Conservation (phyloP, 2,329 filamentous ascomycete species). For the Massarina eburnea region DNA sequence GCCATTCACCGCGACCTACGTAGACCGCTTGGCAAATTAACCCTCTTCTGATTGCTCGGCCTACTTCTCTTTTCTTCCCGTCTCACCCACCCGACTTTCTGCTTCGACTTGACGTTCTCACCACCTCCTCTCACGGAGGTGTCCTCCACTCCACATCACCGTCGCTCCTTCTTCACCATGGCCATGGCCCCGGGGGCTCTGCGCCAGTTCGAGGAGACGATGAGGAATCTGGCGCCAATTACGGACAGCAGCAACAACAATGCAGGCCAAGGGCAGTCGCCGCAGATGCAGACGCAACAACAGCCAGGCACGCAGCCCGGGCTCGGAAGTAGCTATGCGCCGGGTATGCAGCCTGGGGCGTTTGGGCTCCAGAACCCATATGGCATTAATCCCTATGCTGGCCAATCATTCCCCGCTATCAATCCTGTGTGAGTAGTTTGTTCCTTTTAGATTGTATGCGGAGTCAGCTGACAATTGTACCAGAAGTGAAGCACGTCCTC, state of each 20-base stretch:
- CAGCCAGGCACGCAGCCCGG: not conserved
- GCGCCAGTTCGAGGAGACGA: conserved; percentile 33
- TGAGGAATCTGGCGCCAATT: conserved; percentile 21
- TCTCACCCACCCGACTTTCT: conserved; percentile 3
- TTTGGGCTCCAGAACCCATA: conserved; percentile 7
- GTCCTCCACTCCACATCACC: conserved; percentile 6
- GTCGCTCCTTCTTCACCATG: conserved; percentile 7
- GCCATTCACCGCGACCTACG: conserved; percentile 1
- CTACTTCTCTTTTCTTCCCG: conserved; percentile 2
- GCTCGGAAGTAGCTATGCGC: not conserved
- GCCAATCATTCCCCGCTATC: conserved; percentile 15
- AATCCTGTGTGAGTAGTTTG: conserved; percentile 19
- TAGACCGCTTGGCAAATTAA: conserved; percentile 3
- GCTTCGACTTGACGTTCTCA: not conserved
- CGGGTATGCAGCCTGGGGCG: not conserved
- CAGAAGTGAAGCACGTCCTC: conserved; percentile 3
- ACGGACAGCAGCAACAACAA: conserved; percentile 17
- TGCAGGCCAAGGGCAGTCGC: conserved; percentile 9
- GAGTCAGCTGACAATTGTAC: not conserved
- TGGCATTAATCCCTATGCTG: conserved; percentile 9
- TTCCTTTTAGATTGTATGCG: not conserved
- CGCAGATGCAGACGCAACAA: conserved; percentile 11
- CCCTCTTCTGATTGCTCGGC: not conserved
- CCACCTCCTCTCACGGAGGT: conserved; percentile 2
- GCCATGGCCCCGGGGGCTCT: conserved; percentile 34